Evolutionary conservation across 352 stramenopile genomes (phyloP), one percentile per base, ranked within the genome.

Genomic region (Phytophthora foliorum): DNA sequence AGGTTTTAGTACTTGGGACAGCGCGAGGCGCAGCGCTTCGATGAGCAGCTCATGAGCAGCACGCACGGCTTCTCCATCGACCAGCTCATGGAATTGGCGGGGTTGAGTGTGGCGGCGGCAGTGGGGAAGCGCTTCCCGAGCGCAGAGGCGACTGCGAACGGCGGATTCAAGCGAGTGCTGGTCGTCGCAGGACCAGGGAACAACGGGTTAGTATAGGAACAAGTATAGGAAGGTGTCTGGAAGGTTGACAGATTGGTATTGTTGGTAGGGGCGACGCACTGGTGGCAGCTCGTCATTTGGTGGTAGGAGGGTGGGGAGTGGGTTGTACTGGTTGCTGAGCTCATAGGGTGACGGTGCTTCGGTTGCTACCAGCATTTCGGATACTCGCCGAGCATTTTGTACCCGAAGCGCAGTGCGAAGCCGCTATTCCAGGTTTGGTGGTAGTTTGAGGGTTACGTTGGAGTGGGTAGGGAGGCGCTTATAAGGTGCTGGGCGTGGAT

Each of bases 21-120:
- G 61, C 73, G 72, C 21, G 84, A 94, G 44, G 89, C 89, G 38
- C 87, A 94, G 67, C 75, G 51, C 25, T 80, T 99, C 5, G 96
- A 99, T 57, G 83, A 93, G 56, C 81, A 95, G 63, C 90, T 99
- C 46, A 98, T 98, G 94, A 84, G 77, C 24, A 82, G 64, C 24
- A 69, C 55, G 21, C 80, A 90, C 50, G 94, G 94, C 2, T 99
- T 98, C 75, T 97, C 86, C 22, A 90, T 99, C 54, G 92, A 99
- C 60, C 97, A 99, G 81, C 84, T 99, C 19, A 99, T 99, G 98
- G 98, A 99, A 79, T 84, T 99, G 19, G 98, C 98, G 9, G 98
- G 98, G 4, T 77, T 99, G 10, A 94, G 91, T 69, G 97, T 99
- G 17, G 95, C 97, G 6, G 91, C 89, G 41, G 96, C 96, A 3